Evolutionary conservation across 1,284 basidiomycete species (phyloP).

Genomic region (Porogramme epimiltina): DNA sequence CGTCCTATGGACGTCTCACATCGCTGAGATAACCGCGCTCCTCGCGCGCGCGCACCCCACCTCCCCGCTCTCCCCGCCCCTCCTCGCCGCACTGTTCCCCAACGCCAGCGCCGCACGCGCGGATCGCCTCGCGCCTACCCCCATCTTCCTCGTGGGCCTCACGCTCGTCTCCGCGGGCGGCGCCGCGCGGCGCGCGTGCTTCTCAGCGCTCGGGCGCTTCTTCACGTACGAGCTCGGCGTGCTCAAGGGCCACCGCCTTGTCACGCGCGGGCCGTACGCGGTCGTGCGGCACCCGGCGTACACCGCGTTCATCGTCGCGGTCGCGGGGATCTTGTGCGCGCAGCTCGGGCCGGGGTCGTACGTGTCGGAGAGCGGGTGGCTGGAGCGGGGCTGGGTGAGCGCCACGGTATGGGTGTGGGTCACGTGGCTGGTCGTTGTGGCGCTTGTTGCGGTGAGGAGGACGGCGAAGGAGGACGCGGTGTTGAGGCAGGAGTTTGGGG

Average conservation of each 20-base stretch:
- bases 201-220: slow-evolving; percentile 11
- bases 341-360: slow-evolving; percentile 7
- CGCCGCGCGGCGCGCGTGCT: slow-evolving; percentile 10
- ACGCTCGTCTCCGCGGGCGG: slow-evolving; percentile 1
- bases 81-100: slow-evolving; percentile 2
- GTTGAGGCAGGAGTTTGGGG: slow-evolving; percentile 6
- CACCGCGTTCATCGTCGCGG: slow-evolving; percentile 1
- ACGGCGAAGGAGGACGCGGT: slow-evolving; percentile 4
- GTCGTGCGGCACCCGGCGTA: slow-evolving; percentile 22
- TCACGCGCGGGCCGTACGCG: slow-evolving; percentile 22
- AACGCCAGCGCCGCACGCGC: not conserved
- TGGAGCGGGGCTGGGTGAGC: not conserved
- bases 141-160: slow-evolving; percentile 2
- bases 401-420: not conserved
- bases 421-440: not conserved
- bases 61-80: not conserved
- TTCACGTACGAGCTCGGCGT: slow-evolving; percentile 22
- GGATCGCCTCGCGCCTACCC: not conserved
- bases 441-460: not conserved
- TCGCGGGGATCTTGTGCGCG: not conserved
- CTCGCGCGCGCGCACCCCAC: slow-evolving; percentile 1
- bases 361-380: slow-evolving; percentile 5
- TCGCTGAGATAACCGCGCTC: slow-evolving; percentile 2
- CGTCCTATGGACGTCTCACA: no score
- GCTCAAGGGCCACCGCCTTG: slow-evolving; percentile 14